Percentiles rank a stretch among this genome's conserved stretches.
phyloP scores from a whole-genome alignment of 2,329 filamentous ascomycete species.

The Diaporthe citriasiana region DNA sequence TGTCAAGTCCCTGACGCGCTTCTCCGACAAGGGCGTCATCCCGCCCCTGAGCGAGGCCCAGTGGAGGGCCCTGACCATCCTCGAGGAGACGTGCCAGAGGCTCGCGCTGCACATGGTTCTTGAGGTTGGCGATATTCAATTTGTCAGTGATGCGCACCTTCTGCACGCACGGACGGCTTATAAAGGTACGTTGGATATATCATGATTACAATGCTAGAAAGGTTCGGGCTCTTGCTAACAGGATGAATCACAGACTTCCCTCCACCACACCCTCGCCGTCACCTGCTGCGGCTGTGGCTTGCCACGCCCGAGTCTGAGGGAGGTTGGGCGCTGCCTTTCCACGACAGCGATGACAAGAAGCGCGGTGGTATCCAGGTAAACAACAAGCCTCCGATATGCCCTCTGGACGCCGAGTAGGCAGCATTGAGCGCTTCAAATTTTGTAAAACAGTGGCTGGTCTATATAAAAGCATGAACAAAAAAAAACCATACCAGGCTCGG shows the following conservation, averaged over 20 bases:
- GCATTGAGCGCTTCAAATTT: constrained; percentile 63
- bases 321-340: constrained; percentile 87
- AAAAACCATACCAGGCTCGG: not conserved
- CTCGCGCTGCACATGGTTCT: constrained; percentile 87
- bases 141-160: constrained; percentile 84
- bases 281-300: constrained; percentile 88
- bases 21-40: constrained; percentile 74
- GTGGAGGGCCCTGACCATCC: constrained; percentile 74
- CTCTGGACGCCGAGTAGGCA: constrained; percentile 80
- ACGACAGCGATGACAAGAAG: constrained; percentile 87
- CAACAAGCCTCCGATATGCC: constrained; percentile 80
- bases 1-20: constrained; percentile 80
- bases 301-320: constrained; percentile 85
- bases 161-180: constrained; percentile 87
- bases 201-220: not conserved
- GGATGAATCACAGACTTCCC: constrained; percentile 59
- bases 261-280: constrained; percentile 78
- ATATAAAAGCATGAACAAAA: not conserved
- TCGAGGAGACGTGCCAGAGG: constrained; percentile 82
- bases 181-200: constrained; percentile 65
- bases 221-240: not conserved
- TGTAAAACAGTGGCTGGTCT: not conserved
- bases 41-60: constrained; percentile 80
- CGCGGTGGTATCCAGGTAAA: constrained; percentile 90
- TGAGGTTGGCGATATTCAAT: constrained; percentile 90